Evolutionary conservation across 768 basidiomycete species (phyloP).

Genomic region (Fibroporia radiculosa): DNA sequence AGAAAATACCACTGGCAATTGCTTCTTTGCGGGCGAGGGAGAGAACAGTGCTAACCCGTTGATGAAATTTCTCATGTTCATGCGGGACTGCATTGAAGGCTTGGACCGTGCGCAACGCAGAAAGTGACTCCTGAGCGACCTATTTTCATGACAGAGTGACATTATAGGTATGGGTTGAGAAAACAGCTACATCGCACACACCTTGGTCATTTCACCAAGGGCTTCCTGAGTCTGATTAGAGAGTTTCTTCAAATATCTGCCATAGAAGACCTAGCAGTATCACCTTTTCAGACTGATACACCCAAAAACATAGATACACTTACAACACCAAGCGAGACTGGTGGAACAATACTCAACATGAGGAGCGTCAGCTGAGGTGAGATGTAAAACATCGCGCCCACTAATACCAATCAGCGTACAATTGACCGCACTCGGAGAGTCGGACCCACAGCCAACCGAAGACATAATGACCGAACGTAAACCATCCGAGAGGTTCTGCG

Average conservation of each 20-base stretch:
- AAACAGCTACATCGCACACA: constrained; percentile 8
- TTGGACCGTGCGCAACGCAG: constrained; percentile 83
- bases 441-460: constrained; percentile 76
- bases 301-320: constrained; percentile 17
- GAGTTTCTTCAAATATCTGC: constrained; percentile 87
- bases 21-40: constrained; percentile 80
- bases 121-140: constrained; percentile 86
- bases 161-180: not conserved
- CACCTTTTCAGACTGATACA: not conserved
- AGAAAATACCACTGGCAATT: constrained; percentile 86
- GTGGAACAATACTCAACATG: constrained; percentile 91
- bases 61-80: constrained; percentile 71
- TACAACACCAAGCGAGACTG: constrained; percentile 80
- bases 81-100: constrained; percentile 79
- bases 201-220: constrained; percentile 90
- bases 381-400: constrained; percentile 93
- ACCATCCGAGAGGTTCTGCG: constrained; percentile 75
- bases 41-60: constrained; percentile 59
- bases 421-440: not conserved
- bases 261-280: constrained; percentile 74
- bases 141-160: constrained; percentile 17
- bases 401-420: constrained; percentile 27
- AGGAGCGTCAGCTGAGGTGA: constrained; percentile 82
- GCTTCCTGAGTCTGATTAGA: constrained; percentile 92
- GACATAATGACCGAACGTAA: constrained; percentile 85